These are phyloP conservation scores for Botrytis paeoniae DNA, from an alignment of 2,329 filamentous ascomycete species.

Conservation along the genomic window DNA sequence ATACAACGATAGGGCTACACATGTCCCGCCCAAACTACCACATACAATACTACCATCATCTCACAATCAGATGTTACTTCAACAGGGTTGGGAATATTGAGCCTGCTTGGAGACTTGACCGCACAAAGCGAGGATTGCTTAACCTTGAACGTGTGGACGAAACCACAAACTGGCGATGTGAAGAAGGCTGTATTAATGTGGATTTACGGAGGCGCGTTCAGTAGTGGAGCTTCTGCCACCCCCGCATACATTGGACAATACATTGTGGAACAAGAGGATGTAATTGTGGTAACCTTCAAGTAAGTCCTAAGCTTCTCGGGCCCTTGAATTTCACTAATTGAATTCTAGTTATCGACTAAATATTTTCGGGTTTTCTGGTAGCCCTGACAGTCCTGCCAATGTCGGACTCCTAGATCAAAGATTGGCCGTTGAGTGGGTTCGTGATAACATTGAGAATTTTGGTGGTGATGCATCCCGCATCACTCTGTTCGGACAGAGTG, in stretches of 20 bases:
- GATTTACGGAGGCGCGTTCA: constrained; percentile 43
- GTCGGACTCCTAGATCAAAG: constrained; percentile 62
- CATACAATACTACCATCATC: constrained; percentile 1
- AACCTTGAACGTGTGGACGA: constrained; percentile 42
- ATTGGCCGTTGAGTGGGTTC: constrained; percentile 57
- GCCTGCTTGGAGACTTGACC: not conserved
- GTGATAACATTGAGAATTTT: constrained; percentile 56
- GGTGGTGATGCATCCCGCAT: constrained; percentile 57
- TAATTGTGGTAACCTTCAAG: constrained; percentile 48
- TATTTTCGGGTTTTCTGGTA: constrained; percentile 42
- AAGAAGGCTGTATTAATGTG: constrained; percentile 44
- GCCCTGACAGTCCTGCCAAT: constrained; percentile 43
- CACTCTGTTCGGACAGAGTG: constrained; percentile 53
- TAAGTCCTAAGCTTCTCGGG: constrained; percentile 37
- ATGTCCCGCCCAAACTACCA: constrained; percentile 1
- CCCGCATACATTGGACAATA: constrained; percentile 43
- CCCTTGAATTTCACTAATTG: constrained; percentile 1
- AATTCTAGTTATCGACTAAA: constrained; percentile 40
- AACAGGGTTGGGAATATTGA: not conserved
- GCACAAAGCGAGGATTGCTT: constrained; percentile 40
- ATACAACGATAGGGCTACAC: constrained; percentile 23
- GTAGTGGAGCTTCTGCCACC: constrained; percentile 40
- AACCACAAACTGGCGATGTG: constrained; percentile 28
- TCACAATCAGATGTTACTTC: constrained; percentile 3
- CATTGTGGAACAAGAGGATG: constrained; percentile 43